Base-by-base conservation (phyloP, 2,329 filamentous ascomycete species). In the Pseudocercospora fijiensis region DNA sequence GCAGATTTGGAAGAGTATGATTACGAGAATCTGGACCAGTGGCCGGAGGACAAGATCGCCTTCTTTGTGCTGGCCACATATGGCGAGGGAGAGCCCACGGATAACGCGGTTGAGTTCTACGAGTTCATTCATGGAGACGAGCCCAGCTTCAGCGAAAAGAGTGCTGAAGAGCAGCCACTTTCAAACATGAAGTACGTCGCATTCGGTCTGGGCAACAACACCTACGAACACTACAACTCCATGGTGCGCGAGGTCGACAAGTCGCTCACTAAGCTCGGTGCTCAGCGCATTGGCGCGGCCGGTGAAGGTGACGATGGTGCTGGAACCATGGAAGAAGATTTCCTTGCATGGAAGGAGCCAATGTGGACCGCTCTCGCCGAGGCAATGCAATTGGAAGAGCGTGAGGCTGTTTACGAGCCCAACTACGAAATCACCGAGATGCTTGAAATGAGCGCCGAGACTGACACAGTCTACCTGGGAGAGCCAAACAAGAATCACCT, bases 281-380 rank as follows among this genome's bases (percentile, higher is more conserved):
- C 90, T 11, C 84, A 88, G 74, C 86, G 92, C 70, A 91, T 99
- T 70, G 93, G 95, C 52, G 83, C 88, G 63, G 92, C 93, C 61
- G 95, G 96, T 72, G 94, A 98, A 81, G 95, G 95, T 74, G 95
- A 99, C 73, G 95, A 99, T 76, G 95, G 96, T 68, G 93, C 95
- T 69, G 95, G 96, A 66, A 99, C 95, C 62, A 99, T 99, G 96
- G 95, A 99, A 81, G 96, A 99, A 81, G 96, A 99, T 75, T 99
- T 98, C 78, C 81, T 99, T 73, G 91, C 94, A 69, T 99, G 95
- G 95, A 99, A 99, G 82, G 95, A 99, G 74, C 93, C 93, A 66
- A 99, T 99, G 95, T 99, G 96, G 95, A 83, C 85, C 72, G 90
- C 90, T 65, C 83, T 99, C 59, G 84, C 90, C 24, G 86, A 91